Base-by-base conservation (phyloP, 305 asterid genomes). In the Lippia alba region DNA sequence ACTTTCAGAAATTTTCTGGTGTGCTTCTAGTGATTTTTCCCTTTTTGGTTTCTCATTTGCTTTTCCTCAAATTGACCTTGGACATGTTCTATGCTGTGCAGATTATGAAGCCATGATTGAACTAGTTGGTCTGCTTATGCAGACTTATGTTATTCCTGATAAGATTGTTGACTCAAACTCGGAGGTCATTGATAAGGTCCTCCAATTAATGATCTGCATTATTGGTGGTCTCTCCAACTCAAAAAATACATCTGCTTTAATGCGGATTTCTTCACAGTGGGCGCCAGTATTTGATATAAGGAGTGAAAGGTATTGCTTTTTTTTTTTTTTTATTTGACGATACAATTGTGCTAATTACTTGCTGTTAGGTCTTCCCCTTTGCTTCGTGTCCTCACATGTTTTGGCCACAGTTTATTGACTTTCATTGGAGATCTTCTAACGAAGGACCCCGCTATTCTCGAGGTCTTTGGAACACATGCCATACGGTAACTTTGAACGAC, bases 141-240 rank as follows among this genome's bases (percentile, higher is more conserved):
- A 79, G 78, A 79, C 81, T n/a, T 87, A 62, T 81, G 67, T 90
- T 73, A 45, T 71, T 78, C 85, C 85, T 69, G 48, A 66, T 78
- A 66, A 78, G 66, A 72, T 49, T 58, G 73, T 70, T 73, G 86
- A 85, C 70, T 81, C 82, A 61, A 64, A 79, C 58, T 36, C 83
- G 16, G 86, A 80, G 64, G 73, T 86, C 62, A 66, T 86, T 74
- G 88, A 87, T 66, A 85, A 82, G 74, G 79, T 87, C 63, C 75
- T 89, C 80, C 78, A 85, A 66, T 82, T 93, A 70, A 81, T 86
- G 82, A 80, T 87, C 66, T 86, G 96, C 81, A 69, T 86, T 72
- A 71, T 95, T 71, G 96, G 80, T 77, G 92, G 92, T 73, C 81
- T 89, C 74, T 69, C 72, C 74, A 70, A 74, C 64, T 64, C 84